Percentiles rank a stretch among this genome's conserved stretches.
Conservation (phyloP, 768 basidiomycete genomes). For the Lanmaoa rubissima region DNA sequence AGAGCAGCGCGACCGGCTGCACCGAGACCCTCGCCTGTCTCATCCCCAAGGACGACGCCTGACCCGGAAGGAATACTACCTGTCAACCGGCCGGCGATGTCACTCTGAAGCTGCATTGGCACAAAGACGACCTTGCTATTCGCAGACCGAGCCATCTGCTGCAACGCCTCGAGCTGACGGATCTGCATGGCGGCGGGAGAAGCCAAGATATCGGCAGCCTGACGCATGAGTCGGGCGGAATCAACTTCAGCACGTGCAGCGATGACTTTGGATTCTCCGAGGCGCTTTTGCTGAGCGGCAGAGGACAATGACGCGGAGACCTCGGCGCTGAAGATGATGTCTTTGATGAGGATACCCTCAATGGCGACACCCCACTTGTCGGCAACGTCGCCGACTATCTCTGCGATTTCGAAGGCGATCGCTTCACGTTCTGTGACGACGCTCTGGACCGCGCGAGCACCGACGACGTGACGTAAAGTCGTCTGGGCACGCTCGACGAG, state of each 20-base stretch:
- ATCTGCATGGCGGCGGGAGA: slow-evolving; percentile 98
- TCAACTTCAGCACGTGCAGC: slow-evolving; percentile 96
- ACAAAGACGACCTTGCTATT: slow-evolving; percentile 92
- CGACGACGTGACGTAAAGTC: slow-evolving; percentile 95
- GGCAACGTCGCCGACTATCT: slow-evolving; percentile 89
- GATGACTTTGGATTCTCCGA: slow-evolving; percentile 96
- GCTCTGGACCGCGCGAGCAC: slow-evolving; percentile 90
- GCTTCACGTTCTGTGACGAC: slow-evolving; percentile 97
- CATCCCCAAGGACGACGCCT: slow-evolving; percentile 20
- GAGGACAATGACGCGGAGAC: slow-evolving; percentile 89
- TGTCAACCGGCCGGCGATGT: slow-evolving; percentile 53
- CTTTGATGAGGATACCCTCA: slow-evolving; percentile 94
- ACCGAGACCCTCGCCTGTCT: slow-evolving; percentile 24
- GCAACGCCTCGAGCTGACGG: slow-evolving; percentile 92
- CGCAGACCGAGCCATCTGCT: slow-evolving; percentile 91
- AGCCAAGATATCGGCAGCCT: slow-evolving; percentile 93
- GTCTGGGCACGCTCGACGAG: slow-evolving; percentile 87
- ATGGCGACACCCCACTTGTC: slow-evolving; percentile 98
- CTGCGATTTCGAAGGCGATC: slow-evolving; percentile 94
- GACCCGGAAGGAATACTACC: slow-evolving; percentile 22
- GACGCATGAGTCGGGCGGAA: slow-evolving; percentile 91
- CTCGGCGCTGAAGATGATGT: slow-evolving; percentile 90
- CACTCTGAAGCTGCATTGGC: slow-evolving; percentile 85
- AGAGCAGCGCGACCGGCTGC: slow-evolving; percentile 26
- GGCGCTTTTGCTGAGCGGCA: slow-evolving; percentile 95